Conservation (phyloP, 495 filamentous ascomycete genomes). For the Opeltia flavorubescens region DNA sequence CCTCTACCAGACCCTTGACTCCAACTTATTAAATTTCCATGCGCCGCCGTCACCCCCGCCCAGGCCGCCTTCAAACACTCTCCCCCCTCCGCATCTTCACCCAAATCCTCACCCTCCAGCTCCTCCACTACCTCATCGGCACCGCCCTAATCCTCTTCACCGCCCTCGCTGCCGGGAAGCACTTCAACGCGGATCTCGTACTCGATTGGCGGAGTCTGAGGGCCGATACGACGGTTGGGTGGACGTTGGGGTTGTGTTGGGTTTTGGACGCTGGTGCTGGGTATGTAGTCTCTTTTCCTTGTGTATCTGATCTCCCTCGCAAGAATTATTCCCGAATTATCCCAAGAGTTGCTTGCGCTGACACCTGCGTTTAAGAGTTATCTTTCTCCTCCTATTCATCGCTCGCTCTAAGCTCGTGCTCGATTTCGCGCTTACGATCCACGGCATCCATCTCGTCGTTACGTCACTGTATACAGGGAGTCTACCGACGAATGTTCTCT, state of each 20-base stretch:
- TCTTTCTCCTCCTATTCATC: constrained; percentile 8
- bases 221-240: constrained; percentile 84
- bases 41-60: constrained; percentile 60
- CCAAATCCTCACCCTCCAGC: constrained; percentile 79
- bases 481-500: constrained; percentile 61
- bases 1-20: background rate
- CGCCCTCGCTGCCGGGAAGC: constrained; percentile 61
- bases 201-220: constrained; percentile 70
- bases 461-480: constrained; percentile 52
- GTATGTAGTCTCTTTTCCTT: constrained; percentile 37
- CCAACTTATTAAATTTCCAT: background rate
- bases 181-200: constrained; percentile 56
- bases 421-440: constrained; percentile 72
- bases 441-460: constrained; percentile 18
- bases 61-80: constrained; percentile 67
- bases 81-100: constrained; percentile 71
- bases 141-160: constrained; percentile 77
- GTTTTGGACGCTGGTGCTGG: constrained; percentile 62
- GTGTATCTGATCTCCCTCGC: background rate
- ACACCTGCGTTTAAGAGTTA: constrained; percentile 6
- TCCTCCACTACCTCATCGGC: constrained; percentile 64
- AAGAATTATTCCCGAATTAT: background rate
- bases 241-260: constrained; percentile 83
- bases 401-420: constrained; percentile 25
- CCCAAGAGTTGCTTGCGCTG: no score